Evolutionary conservation across 208 protist genomes (phyloP), one percentile per base, ranked within the genome.

Genomic region (Acanthamoeba triangularis): DNA sequence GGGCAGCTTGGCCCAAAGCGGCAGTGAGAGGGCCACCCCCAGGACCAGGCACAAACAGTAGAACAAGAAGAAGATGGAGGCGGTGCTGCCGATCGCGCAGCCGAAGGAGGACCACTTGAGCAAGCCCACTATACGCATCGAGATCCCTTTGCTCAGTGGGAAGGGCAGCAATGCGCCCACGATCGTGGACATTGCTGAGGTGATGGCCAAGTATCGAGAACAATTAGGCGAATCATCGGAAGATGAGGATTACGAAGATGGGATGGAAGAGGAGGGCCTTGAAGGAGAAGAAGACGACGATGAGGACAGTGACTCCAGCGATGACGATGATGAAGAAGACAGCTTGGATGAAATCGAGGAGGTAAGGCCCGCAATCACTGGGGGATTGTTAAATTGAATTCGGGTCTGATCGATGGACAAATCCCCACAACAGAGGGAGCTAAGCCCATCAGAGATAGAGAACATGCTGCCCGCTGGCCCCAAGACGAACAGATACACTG

Each of bases 201-300:
- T 37, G 37, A 87, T 87, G 78, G 78, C 78, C 49, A 87, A 87
- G 78, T 87, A 87, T 87, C 78, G 78, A 30, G 78, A 59, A 37
- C 78, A 87, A 63, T 41, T 87, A 11, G 78, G 78, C 41, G 78
- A 87, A 61, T 87, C 78, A 18, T 87, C 78, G 6, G 78, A 87
- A 63, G 78, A 87, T 87, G 78, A 87, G 23, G 78, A 87, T 41
- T 87, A 87, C 30, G 47, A 87, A 13, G 78, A 87, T 33, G 78
- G 78, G 3, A 44, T 44, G 67, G 67, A 76, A 25, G 78, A 56
- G 47, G 78, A 80, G 23, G 72, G 44, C 8, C 18, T 25, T 23
- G 78, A 87, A 10, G 28, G 47, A 5, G 74, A 82, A 52, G 74
- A 82, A 20, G 49, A 61, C 10, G 41, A 54, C 52, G 78, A 74